These are phyloP conservation scores for Terfezia claveryi DNA, from an alignment of 495 filamentous ascomycete species.

Conservation along the genomic window DNA sequence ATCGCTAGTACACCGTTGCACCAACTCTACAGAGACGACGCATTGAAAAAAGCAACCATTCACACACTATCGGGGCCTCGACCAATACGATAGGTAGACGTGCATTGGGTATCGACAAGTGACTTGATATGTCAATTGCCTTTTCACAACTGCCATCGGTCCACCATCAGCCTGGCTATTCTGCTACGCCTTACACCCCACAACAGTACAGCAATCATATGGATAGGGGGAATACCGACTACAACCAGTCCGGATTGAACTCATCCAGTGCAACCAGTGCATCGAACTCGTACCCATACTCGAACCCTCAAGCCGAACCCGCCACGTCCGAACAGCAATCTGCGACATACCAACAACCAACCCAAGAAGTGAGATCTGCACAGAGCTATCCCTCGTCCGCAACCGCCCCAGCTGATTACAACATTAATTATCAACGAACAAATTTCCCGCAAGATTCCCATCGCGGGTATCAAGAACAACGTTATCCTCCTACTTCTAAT, in stretches of 20 bases:
- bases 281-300: conserved; percentile 19
- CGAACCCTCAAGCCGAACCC: conserved; percentile 28
- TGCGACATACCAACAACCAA: conserved; percentile 31
- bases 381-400: conserved; percentile 49
- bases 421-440: conserved; percentile 19
- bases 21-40: neutral
- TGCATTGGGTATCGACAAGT: neutral
- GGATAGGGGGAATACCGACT: conserved; percentile 79
- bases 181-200: conserved; percentile 1
- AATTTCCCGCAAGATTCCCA: conserved; percentile 21
- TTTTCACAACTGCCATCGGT: conserved; percentile 21
- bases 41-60: neutral
- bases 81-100: neutral
- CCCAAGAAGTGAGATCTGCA: conserved; percentile 54
- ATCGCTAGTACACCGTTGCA: neutral
- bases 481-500: conserved; percentile 47
- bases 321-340: conserved; percentile 21
- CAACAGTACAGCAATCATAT: conserved; percentile 36
- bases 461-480: conserved; percentile 32
- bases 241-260: conserved; percentile 96
- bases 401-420: conserved; percentile 77
- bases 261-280: conserved; percentile 28
- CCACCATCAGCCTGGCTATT: conserved; percentile 10
- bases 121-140: conserved; percentile 21
- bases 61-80: neutral